phyloP scores from a whole-genome alignment of 129 eudicot genomes.

The Arctium lappa region DNA sequence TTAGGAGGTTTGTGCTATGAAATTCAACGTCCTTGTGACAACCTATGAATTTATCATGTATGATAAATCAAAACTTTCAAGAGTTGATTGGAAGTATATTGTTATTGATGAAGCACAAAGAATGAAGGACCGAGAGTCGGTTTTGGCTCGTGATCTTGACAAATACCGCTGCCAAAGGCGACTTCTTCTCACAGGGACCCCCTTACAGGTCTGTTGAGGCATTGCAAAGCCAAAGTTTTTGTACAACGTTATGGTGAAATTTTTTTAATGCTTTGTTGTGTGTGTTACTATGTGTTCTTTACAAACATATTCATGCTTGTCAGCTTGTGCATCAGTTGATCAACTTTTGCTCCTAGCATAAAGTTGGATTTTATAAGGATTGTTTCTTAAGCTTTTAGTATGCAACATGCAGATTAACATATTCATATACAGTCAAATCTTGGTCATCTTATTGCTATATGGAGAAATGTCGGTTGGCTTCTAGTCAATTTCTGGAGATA shows the following conservation, averaged over 20 bases:
- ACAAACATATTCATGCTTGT: not conserved
- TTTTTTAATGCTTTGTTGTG: not conserved
- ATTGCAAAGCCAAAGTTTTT: not conserved
- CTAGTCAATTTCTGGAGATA: not conserved
- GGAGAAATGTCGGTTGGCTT: not conserved
- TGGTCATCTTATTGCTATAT: not conserved
- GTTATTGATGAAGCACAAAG: conserved; percentile 97
- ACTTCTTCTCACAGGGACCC: conserved; percentile 94
- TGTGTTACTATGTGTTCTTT: not conserved
- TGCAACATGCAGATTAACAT: not conserved
- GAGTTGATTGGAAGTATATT: conserved; percentile 94
- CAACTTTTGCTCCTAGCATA: not conserved
- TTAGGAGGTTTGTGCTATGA: conserved; percentile 88
- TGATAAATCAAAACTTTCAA: conserved; percentile 87
- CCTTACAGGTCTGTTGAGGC: conserved; percentile 67
- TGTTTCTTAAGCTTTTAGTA: not conserved
- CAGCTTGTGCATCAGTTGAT: not conserved
- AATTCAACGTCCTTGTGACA: conserved; percentile 94
- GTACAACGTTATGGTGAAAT: not conserved
- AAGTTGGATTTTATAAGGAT: not conserved
- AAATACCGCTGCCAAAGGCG: conserved; percentile 98
- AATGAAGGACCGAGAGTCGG: conserved; percentile 98
- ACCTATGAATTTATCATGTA: conserved; percentile 96
- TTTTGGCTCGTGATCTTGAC: conserved; percentile 97
- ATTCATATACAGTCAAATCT: not conserved